Percentiles rank a stretch among this genome's conserved stretches.
phyloP scores from a whole-genome alignment of 1,284 basidiomycete genomes.

The Irpex sp. region DNA sequence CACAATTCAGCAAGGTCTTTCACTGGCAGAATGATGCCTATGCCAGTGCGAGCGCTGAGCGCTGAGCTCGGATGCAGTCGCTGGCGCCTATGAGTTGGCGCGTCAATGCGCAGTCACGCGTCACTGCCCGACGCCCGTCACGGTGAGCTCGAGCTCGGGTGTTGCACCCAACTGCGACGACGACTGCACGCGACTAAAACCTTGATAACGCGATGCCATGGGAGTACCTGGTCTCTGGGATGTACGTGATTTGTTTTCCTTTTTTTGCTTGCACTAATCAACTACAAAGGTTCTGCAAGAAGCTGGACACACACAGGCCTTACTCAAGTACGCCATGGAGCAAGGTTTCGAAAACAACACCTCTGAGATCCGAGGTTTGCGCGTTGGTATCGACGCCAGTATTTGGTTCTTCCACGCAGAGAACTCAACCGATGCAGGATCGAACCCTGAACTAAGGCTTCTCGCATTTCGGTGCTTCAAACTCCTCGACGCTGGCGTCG shows the following conservation, averaged over 20 bases:
- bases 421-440: constrained; percentile 27
- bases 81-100: no score
- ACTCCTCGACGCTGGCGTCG: constrained; percentile 49
- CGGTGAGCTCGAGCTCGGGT: neutral
- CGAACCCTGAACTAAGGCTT: constrained; percentile 36
- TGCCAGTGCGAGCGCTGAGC: no score
- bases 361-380: constrained; percentile 35
- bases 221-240: constrained; percentile 31
- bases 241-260: constrained; percentile 16
- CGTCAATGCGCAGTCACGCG: neutral
- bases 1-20: no score
- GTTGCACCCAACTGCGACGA: neutral
- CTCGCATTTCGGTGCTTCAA: constrained; percentile 40
- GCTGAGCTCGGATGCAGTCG: no score
- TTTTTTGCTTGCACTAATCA: neutral
- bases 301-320: constrained; percentile 33
- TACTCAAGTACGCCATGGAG: constrained; percentile 35
- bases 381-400: constrained; percentile 45
- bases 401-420: constrained; percentile 42
- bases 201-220: constrained; percentile 17
- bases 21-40: no score
- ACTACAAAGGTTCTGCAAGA: constrained; percentile 31
- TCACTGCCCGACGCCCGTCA: neutral
- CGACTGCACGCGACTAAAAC: neutral
- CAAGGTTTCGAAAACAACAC: constrained; percentile 41